These are phyloP conservation scores for Chlorella vulgaris DNA, from an alignment of 139 green algal genomes.

Conservation along the genomic window DNA sequence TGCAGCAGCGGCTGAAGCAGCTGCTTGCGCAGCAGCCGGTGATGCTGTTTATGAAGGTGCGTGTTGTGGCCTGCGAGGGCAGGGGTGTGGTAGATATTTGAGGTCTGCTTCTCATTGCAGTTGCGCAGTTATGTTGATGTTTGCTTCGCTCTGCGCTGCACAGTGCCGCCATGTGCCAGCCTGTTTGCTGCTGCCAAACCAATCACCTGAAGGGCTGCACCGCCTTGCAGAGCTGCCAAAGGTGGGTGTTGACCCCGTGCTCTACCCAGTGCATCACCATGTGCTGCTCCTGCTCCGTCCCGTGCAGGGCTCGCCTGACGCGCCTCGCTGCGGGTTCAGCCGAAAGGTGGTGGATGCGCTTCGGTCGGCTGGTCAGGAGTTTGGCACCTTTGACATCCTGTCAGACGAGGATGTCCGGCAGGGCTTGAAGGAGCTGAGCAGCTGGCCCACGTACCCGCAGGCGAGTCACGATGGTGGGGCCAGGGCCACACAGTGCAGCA, in stretches of 20 bases:
- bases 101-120: background rate
- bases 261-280: background rate
- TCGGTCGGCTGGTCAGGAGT: constrained; percentile 48
- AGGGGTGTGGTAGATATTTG: background rate
- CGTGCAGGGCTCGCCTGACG: constrained; percentile 79
- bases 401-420: constrained; percentile 77
- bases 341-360: constrained; percentile 76
- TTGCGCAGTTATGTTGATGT: background rate
- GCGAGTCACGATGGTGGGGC: background rate
- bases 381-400: constrained; percentile 92
- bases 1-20: constrained; percentile 58
- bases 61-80: background rate
- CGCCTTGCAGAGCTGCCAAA: background rate
- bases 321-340: constrained; percentile 90
- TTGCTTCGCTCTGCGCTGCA: no score
- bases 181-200: no score
- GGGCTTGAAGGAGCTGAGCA: constrained; percentile 75
- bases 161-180: no score
- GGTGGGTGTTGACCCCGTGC: background rate
- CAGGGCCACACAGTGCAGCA: constrained; percentile 59
- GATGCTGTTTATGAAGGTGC: constrained; percentile 91
- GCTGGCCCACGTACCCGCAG: constrained; percentile 95
- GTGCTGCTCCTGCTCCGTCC: constrained; percentile 28
- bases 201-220: background rate
- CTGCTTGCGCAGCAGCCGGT: constrained; percentile 61